phyloP scores from a whole-genome alignment of 345 rosid genomes.

The Gossypium bickii region DNA sequence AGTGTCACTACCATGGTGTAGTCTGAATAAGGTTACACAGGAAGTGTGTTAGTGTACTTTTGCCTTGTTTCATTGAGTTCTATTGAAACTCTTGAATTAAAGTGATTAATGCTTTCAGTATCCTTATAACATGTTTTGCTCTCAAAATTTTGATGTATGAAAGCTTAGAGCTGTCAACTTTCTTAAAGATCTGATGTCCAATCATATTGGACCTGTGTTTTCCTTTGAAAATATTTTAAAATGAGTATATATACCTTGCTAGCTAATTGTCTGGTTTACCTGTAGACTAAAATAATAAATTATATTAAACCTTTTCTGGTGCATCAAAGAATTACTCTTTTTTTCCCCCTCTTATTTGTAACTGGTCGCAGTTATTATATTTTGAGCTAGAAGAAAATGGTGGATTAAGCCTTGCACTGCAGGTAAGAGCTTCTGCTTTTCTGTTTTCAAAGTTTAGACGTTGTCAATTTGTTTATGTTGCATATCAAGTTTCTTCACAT shows the following conservation, averaged over 20 bases:
- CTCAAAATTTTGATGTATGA: neutral
- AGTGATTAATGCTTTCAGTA: neutral
- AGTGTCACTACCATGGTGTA: neutral
- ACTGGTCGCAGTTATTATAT: constrained; percentile 67
- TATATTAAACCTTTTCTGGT: neutral
- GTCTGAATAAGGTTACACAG: neutral
- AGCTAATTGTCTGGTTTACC: neutral
- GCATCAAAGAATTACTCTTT: neutral
- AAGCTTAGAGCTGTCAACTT: neutral
- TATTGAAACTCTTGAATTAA: neutral
- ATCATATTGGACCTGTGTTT: neutral
- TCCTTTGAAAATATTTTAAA: neutral
- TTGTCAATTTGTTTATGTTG: neutral
- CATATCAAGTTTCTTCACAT: neutral
- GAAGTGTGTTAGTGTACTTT: neutral
- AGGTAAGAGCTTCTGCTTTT: constrained; percentile 40
- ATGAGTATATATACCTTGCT: neutral
- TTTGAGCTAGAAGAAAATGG: constrained; percentile 77
- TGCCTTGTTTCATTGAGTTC: neutral
- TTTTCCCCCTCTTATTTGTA: neutral
- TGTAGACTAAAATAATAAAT: constrained; percentile 2
- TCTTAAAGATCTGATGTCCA: neutral
- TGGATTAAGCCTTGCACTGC: constrained; percentile 89
- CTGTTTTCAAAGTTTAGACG: neutral
- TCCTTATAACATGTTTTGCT: neutral